Conservation (phyloP, 192 early-diverging fungal species). For the Coemansia sp. region DNA sequence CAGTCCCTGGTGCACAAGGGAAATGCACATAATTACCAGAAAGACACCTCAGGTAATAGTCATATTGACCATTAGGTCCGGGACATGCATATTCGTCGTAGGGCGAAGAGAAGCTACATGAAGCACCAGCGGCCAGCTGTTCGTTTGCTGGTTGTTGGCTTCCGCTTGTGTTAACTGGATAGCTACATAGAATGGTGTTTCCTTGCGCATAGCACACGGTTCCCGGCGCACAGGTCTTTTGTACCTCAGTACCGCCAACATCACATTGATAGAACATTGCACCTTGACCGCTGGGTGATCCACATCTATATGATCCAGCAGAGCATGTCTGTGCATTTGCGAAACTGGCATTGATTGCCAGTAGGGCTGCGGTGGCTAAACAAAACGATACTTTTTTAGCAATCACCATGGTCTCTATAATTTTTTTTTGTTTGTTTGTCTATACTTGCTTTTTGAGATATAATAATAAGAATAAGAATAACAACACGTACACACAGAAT, state of each 20-base stretch:
- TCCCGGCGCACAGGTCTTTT: constrained; percentile 43
- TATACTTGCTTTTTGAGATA: neutral
- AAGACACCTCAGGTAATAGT: constrained; percentile 45
- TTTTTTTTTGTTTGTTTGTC: neutral
- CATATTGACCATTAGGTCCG: constrained; percentile 29
- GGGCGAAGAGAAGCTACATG: constrained; percentile 30
- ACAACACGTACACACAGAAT: too few species aligned
- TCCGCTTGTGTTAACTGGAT: constrained; percentile 20
- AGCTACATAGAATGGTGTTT: constrained; percentile 41
- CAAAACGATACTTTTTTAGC: neutral
- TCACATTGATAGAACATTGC: constrained; percentile 40
- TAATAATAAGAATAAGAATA: neutral
- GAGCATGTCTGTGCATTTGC: constrained; percentile 18
- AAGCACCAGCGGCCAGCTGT: constrained; percentile 20
- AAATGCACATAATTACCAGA: constrained; percentile 42
- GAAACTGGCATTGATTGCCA: neutral
- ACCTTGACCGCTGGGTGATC: constrained; percentile 29
- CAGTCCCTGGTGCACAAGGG: constrained; percentile 44
- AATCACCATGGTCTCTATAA: neutral
- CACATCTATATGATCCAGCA: constrained; percentile 43
- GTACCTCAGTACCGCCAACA: constrained; percentile 25
- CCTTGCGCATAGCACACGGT: constrained; percentile 50
- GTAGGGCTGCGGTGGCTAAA: neutral
- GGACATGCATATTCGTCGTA: constrained; percentile 52
- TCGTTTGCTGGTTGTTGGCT: constrained; percentile 22